phyloP scores from a whole-genome alignment of 2,329 filamentous ascomycete genomes.

The Fusarium clavum region DNA sequence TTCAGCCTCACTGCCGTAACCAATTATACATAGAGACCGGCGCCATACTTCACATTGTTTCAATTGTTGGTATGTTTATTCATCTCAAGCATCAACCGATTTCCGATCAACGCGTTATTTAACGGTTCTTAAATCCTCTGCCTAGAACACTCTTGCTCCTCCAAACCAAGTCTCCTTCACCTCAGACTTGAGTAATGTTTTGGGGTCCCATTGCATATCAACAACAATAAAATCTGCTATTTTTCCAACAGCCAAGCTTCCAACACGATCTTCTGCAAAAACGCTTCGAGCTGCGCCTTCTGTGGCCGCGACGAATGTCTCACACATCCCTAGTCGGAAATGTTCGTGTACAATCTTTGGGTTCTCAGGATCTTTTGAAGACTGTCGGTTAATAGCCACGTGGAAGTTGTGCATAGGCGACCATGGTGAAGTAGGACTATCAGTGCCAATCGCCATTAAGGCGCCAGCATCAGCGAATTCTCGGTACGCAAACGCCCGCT shows the following conservation, averaged over 20 bases:
- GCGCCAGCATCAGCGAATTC: conserved; percentile 67
- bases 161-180: conserved; percentile 65
- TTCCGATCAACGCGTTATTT: too few relatives aligned
- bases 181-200: conserved; percentile 57
- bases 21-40: too few relatives aligned
- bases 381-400: conserved; percentile 66
- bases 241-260: conserved; percentile 62
- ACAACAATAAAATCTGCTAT: conserved; percentile 64
- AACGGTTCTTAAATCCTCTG: too few relatives aligned
- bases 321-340: conserved; percentile 62
- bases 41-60: too few relatives aligned
- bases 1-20: too few relatives aligned
- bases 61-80: too few relatives aligned
- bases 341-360: conserved; percentile 60
- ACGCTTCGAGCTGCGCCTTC: conserved; percentile 64
- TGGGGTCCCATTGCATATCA: conserved; percentile 61
- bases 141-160: conserved; percentile 44
- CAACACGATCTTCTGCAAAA: conserved; percentile 61
- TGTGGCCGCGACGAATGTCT: conserved; percentile 61
- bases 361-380: conserved; percentile 58
- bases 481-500: conserved; percentile 69
- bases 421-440: conserved; percentile 67
- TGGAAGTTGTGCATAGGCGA: conserved; percentile 65
- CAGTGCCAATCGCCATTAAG: conserved; percentile 64
- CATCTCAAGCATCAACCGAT: too few relatives aligned